Evolutionary conservation across 768 basidiomycete genomes (phyloP), one percentile per base, ranked within the genome.

Genomic region (Chalciporus sphaerocephalus): DNA sequence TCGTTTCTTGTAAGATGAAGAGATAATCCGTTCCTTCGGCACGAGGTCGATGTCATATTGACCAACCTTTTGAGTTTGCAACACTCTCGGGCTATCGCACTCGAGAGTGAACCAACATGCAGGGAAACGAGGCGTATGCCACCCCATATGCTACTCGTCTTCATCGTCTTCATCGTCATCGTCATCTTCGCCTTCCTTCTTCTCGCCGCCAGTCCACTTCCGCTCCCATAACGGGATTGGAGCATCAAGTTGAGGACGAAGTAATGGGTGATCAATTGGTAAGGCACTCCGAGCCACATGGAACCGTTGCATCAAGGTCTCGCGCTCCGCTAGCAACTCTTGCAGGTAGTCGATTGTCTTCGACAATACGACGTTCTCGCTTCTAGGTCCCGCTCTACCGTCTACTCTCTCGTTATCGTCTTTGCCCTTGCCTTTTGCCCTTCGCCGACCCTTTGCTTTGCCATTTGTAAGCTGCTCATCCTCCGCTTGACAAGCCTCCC

Each of bases 271-370:
- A 3, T 75, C 73, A 5, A 70, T 74, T 1, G 82, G 78, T 2
- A 92, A 73, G 32, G 66, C 56, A 6, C 66, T 69, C 23, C 80
- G 77, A 18, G 87, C 85, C 13, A 69, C 71, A 6, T 82, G 69
- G 4, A 91, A 69, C 4, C 87, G 80, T 15, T 72, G 67, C 28
- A 78, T 62, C 35, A 92, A 74, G 3, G 64, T 62, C 12, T 76
- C 69, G 10, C 80, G 83, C 39, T 85, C 78, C 3, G 74, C 66
- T 12, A 89, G 68, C 21, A 94, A 74, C 0, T 74, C 74, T 24
- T 79, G 78, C 51, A 95, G 73, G 55, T 93, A 82, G 47, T 95
- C 92, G 63, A 95, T 92, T 15, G 92, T 91, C 67, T 94, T 92
- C 30, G 80, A 78, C 30, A 95, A 66, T 4, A 95, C 92, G 36